A percentile compares a stretch with the other conserved stretches of the same genome.
Evolutionary conservation across 768 basidiomycete genomes (phyloP).

Genomic region (Vararia minispora): DNA sequence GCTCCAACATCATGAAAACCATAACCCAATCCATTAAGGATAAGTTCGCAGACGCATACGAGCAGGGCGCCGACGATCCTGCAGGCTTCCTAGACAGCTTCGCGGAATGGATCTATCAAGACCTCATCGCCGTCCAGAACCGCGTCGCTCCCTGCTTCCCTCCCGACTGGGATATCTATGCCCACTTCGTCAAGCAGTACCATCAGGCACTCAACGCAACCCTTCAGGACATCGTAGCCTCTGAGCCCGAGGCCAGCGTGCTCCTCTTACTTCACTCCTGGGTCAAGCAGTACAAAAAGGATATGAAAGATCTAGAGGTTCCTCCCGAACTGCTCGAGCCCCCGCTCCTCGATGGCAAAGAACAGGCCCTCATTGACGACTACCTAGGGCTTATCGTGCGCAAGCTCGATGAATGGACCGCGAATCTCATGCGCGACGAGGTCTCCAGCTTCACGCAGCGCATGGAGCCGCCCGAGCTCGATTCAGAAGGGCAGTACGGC

Average conservation of each 20-base stretch:
- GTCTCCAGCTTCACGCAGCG: constrained; percentile 74
- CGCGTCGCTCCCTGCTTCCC: constrained; percentile 91
- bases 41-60: constrained; percentile 59
- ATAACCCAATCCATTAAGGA: constrained; percentile 69
- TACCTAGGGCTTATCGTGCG: constrained; percentile 88
- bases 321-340: constrained; percentile 76
- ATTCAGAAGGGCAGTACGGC: constrained; percentile 82
- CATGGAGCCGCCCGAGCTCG: constrained; percentile 78
- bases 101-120: constrained; percentile 90
- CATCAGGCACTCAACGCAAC: constrained; percentile 75
- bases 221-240: constrained; percentile 55
- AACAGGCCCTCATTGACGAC: constrained; percentile 87
- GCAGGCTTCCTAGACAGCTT: constrained; percentile 66
- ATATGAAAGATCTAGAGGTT: constrained; percentile 89
- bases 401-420: constrained; percentile 96
- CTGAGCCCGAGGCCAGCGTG: constrained; percentile 80
- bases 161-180: constrained; percentile 80
- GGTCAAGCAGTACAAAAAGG: constrained; percentile 92
- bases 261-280: constrained; percentile 82
- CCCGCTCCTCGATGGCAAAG: constrained; percentile 88
- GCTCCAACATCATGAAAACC: constrained; percentile 74
- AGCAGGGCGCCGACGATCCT: constrained; percentile 51
- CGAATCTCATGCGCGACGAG: constrained; percentile 89
- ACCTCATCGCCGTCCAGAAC: constrained; percentile 84
- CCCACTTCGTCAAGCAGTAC: constrained; percentile 76